Base-by-base conservation (phyloP, 148 eudicot genomes). In the Chenopodium formosanum region DNA sequence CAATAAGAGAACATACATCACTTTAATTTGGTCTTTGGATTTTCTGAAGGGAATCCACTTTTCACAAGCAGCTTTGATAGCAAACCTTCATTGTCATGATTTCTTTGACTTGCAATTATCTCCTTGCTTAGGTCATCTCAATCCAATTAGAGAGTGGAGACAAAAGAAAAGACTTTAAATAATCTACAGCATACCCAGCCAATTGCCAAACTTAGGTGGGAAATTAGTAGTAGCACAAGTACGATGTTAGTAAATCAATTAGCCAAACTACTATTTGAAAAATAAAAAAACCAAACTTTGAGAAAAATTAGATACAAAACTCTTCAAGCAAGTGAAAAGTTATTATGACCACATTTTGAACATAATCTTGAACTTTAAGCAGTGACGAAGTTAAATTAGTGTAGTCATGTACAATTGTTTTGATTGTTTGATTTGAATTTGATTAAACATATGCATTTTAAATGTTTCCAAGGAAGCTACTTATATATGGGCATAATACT, bases 1-100 rank as follows among this genome's bases (percentile, higher is more conserved):
- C 75, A 73, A 2, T 22, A 40, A n/a, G 62, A 73, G 67, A 1
- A 22, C 27, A 25, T n/a, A 31, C 2, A 8, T 81, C 58, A 84
- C 78, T 47, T 19, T 2, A 14, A 32, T 73, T 84, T 82, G 79
- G 75, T 77, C 78, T 85, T 76, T 52, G 74, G 56, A 48, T 81
- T 75, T 40, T 73, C 89, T 81, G 80, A 77, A 78, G 76, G 62
- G 82, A 92, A 92, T 48, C 97, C 93, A 82, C 91, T 89, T 23
- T 85, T 86, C 73, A 87, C 84, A 65, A 94, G 89, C 78, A 94
- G 90, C 85, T 86, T 88, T 31, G 97, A 91, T 40, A 94, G 88
- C 77, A 94, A 94, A 48, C 91, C 78, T 32, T 84, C 80, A 29
- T 74, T 47, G 13, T 78, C 23, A 46, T 79, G 23, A 23, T 23